Base-by-base conservation (phyloP, 2,329 filamentous ascomycete species). In the Ascochyta clinopodiicola region DNA sequence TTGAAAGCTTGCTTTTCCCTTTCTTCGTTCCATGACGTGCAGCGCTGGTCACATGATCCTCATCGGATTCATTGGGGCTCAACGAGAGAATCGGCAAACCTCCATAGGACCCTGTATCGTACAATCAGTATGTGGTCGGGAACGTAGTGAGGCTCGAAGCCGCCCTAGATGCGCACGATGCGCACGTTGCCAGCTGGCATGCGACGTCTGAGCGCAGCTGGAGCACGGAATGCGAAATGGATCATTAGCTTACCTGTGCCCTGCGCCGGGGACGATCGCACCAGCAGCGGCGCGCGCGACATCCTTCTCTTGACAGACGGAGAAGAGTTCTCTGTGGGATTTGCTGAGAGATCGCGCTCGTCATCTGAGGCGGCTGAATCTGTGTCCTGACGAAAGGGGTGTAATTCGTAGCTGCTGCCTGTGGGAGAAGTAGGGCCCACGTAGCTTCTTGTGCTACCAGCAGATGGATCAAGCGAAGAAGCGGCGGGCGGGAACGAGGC, bases 191-290 rank as follows among this genome's bases (percentile, higher is more conserved):
- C 17, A 51, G 27, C 21, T 31, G 22, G 39, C 36, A 21, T 39
- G 48, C 39, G 49, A 46, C 44, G 53, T 31, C 35, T 47, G 48
- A 32, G 43, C 42, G 39, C 42, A 39, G 38, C 49, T 51, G 40
- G 55, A 52, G 51, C 52, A 42, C 55, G 42, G 39, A 46, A 51
- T 56, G 42, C 37, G 42, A 46, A 15, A 44, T 44, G 52, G 46
- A 43, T 50, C 37, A 57, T 55, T 60, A 60, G 61, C 66, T 66
- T 65, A 69, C 66, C 66, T 32, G 83, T 86, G 52, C 84, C 85
- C 69, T 84, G 81, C 31, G 83, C 83, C 38, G 85, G 84, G 61
- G 84, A 84, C 44, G 84, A 84, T 57, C 84, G 82, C 70, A 86
- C 75, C 49, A 88, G 76, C 53, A 87, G 80, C 55, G 84, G 84